phyloP scores from a whole-genome alignment of 306 rosid genomes.

The Medicago lupulina region DNA sequence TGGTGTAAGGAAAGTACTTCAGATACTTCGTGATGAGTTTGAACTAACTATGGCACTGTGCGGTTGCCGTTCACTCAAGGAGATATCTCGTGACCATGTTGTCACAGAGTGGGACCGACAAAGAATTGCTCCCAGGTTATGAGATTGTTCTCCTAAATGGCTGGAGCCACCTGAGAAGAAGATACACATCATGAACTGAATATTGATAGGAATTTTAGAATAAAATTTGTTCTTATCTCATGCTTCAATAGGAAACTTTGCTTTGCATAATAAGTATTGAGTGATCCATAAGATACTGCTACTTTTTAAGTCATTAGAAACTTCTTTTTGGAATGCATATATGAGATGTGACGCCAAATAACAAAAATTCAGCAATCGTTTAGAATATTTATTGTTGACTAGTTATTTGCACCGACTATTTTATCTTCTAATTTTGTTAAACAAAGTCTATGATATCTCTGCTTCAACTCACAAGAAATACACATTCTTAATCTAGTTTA shows the following conservation, averaged over 20 bases:
- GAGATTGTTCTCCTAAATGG: conserved; percentile 29
- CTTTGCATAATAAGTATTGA: conserved; percentile 1
- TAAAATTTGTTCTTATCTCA: conserved; percentile 17
- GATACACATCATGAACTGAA: not conserved
- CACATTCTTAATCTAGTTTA: too few species aligned
- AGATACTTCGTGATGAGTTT: conserved; percentile 82
- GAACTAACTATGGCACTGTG: conserved; percentile 89
- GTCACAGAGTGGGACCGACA: conserved; percentile 77
- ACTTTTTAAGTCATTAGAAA: not conserved
- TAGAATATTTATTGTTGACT: too few species aligned
- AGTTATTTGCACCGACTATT: too few species aligned
- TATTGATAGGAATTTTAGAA: conserved; percentile 19
- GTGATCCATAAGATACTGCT: not conserved
- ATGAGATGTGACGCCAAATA: not conserved
- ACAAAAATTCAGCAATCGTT: too few species aligned
- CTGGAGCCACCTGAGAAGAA: not conserved
- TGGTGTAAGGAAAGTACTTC: conserved; percentile 86
- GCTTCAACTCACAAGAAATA: too few species aligned
- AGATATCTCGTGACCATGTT: conserved; percentile 86
- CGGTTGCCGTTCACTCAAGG: conserved; percentile 87
- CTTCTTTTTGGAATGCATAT: not conserved
- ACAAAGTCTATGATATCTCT: too few species aligned
- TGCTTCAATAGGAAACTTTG: conserved; percentile 28
- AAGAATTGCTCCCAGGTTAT: conserved; percentile 51
- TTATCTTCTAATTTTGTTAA: too few species aligned